Evolutionary conservation across 164 flowering plant genomes (phyloP).

Genomic region (Macadamia integrifolia): DNA sequence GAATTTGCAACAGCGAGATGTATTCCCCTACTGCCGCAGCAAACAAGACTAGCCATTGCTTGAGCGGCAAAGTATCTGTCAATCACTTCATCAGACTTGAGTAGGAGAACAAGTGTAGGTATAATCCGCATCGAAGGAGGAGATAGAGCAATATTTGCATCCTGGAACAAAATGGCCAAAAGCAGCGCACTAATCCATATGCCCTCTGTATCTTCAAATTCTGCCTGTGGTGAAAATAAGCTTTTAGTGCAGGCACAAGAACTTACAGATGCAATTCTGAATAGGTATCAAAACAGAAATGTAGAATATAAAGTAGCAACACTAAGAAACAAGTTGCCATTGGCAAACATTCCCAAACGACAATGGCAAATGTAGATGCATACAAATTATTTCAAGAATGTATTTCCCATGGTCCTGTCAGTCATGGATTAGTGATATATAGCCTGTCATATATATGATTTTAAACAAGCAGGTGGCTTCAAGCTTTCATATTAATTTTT

Average conservation of each 20-base stretch:
- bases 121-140: constrained; percentile 59
- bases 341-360: neutral
- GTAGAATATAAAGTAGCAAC: neutral
- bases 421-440: no score
- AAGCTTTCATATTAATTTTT: no score
- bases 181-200: constrained; percentile 77
- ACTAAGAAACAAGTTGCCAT: neutral
- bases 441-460: no score
- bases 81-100: constrained; percentile 68
- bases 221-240: constrained; percentile 40
- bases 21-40: constrained; percentile 49
- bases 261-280: neutral
- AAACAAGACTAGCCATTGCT: constrained; percentile 77
- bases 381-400: no score
- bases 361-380: neutral
- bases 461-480: no score
- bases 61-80: constrained; percentile 78
- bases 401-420: no score
- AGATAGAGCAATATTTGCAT: constrained; percentile 44
- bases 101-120: constrained; percentile 58
- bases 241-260: neutral
- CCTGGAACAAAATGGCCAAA: constrained; percentile 68
- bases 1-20: constrained; percentile 68
- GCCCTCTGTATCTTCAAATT: constrained; percentile 63
- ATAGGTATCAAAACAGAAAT: neutral